Evolutionary conservation across 805 yeast species (phyloP).

Genomic region (Wickerhamiella bombiphila): DNA sequence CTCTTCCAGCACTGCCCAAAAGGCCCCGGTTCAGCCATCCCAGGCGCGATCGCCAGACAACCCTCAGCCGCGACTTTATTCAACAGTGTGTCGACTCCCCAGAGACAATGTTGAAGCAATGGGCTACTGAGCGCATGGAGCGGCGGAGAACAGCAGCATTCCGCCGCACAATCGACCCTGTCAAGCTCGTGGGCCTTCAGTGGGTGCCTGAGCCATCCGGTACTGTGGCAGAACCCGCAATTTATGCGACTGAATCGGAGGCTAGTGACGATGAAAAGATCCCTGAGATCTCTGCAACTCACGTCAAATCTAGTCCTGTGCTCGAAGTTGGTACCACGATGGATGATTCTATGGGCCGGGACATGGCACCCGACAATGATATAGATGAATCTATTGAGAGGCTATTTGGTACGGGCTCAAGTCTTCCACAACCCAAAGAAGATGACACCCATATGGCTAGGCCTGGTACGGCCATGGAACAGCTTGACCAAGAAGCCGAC

Average conservation of each 20-base stretch:
- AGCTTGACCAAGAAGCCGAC: too few species aligned
- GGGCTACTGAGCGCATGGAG: background rate
- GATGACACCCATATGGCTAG: too few species aligned
- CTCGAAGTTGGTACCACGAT: background rate
- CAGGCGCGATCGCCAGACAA: background rate
- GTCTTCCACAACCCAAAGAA: too few species aligned
- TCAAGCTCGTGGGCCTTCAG: background rate
- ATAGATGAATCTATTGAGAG: background rate
- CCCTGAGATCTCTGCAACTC: background rate
- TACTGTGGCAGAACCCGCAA: background rate
- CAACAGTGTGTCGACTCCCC: background rate
- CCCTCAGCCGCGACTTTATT: background rate
- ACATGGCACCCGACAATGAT: background rate
- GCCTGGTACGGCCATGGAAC: too few species aligned
- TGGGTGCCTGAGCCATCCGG: background rate
- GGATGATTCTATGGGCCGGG: background rate
- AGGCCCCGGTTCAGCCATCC: background rate
- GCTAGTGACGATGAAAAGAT: background rate
- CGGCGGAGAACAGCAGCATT: background rate
- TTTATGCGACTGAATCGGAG: background rate
- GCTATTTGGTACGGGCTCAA: too few species aligned
- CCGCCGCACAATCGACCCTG: background rate
- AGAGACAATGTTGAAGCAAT: background rate
- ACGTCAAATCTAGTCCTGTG: background rate
- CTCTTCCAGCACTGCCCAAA: too few species aligned